Evolutionary conservation across 140 eudicot species (phyloP).

Genomic region (Erigeron philadelphicus): DNA sequence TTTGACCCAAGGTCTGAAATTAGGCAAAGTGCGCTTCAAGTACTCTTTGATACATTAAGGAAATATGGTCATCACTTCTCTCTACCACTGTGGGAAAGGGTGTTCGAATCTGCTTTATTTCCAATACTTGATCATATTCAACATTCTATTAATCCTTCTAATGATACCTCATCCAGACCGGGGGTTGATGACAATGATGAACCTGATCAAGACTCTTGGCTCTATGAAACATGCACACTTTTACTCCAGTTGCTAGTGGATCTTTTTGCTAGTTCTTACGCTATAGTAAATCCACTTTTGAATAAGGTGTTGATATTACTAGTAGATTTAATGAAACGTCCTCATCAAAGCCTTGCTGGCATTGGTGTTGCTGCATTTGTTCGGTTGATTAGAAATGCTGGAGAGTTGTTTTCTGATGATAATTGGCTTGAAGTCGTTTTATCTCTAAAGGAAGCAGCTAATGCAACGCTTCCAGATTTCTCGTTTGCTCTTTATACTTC

Average conservation of each 20-base stretch:
- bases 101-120: constrained; percentile 76
- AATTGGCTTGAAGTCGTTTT: constrained; percentile 83
- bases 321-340: constrained; percentile 74
- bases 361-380: constrained; percentile 95
- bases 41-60: constrained; percentile 76
- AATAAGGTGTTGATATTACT: constrained; percentile 58
- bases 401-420: constrained; percentile 75
- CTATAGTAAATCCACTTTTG: constrained; percentile 70
- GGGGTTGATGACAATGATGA: constrained; percentile 46
- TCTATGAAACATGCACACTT: constrained; percentile 87
- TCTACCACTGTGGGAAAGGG: constrained; percentile 76
- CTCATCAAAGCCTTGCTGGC: constrained; percentile 95
- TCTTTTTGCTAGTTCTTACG: constrained; percentile 73
- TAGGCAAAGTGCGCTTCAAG: constrained; percentile 77
- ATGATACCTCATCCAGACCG: constrained; percentile 34
- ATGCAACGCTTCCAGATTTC: constrained; percentile 71
- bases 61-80: constrained; percentile 90
- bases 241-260: constrained; percentile 83
- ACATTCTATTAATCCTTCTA: constrained; percentile 68
- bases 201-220: constrained; percentile 89
- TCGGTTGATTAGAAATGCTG: constrained; percentile 80
- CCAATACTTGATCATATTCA: constrained; percentile 86
- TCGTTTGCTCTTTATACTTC: constrained; percentile 34
- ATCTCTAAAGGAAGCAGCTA: constrained; percentile 66
- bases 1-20: constrained; percentile 92